These are phyloP conservation scores for Crucihimalaya himalaica DNA, from an alignment of 345 rosid genomes.

Conservation along the genomic window DNA sequence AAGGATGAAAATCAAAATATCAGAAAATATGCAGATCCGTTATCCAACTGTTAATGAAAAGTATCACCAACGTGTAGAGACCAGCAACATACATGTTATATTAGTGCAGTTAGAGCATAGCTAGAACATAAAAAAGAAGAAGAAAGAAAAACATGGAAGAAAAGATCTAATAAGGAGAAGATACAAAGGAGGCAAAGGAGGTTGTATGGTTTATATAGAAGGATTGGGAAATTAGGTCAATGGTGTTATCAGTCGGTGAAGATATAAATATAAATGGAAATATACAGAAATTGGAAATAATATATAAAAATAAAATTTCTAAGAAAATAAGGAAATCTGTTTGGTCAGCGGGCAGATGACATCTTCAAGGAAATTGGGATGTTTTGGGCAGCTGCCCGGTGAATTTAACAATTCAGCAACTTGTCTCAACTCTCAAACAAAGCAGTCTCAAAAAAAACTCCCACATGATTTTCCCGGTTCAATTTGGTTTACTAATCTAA, in stretches of 20 bases:
- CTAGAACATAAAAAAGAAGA: neutral
- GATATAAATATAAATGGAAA: constrained; percentile 13
- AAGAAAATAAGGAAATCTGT: constrained; percentile 11
- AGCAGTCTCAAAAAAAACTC: constrained; percentile 13
- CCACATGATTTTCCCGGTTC: constrained; percentile 22
- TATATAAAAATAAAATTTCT: neutral
- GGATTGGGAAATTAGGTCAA: constrained; percentile 41
- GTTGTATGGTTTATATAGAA: constrained; percentile 32
- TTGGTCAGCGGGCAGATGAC: constrained; percentile 31
- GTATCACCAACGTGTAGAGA: neutral
- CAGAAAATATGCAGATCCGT: constrained; percentile 19
- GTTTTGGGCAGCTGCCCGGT: constrained; percentile 33
- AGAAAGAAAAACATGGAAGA: neutral
- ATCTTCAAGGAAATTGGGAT: neutral
- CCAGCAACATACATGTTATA: neutral
- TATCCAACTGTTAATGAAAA: neutral
- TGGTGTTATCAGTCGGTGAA: constrained; percentile 10
- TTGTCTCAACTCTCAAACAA: constrained; percentile 24
- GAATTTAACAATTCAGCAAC: constrained; percentile 22
- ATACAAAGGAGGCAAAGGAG: constrained; percentile 27
- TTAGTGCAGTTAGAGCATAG: neutral
- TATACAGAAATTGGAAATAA: neutral
- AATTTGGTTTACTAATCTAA: constrained; percentile 1
- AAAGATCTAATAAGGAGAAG: neutral
- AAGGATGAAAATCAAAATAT: neutral